These are phyloP conservation scores for Mycena rosella DNA, from an alignment of 768 basidiomycete genomes.

Conservation along the genomic window DNA sequence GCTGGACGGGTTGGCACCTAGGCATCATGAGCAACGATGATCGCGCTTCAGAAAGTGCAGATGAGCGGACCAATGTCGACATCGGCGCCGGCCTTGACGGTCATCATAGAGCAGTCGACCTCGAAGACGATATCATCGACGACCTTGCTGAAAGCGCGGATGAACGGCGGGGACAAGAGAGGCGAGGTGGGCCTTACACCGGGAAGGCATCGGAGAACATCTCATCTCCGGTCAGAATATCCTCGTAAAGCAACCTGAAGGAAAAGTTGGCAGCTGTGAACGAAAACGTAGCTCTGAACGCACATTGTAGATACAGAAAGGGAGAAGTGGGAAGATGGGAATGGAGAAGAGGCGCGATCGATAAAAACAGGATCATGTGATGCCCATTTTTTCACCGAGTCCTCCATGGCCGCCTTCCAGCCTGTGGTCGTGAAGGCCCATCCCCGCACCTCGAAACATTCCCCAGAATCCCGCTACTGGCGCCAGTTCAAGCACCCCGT, in stretches of 20 bases:
- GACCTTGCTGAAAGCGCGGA: constrained; percentile 66
- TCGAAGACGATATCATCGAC: constrained; percentile 88
- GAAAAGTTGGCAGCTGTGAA: no score
- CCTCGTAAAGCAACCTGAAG: constrained; percentile 82
- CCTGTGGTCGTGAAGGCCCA: constrained; percentile 77
- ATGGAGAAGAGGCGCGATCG: not conserved
- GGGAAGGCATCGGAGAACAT: constrained; percentile 96
- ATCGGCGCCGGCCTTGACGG: constrained; percentile 72
- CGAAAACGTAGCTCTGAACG: no score
- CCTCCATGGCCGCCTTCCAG: constrained; percentile 81
- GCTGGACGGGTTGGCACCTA: constrained; percentile 93
- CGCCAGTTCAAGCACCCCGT: constrained; percentile 90
- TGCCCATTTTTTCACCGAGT: not conserved
- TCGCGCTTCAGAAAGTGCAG: not conserved
- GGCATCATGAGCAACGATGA: constrained; percentile 5
- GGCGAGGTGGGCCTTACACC: constrained; percentile 58
- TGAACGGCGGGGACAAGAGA: not conserved
- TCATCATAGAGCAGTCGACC: constrained; percentile 83
- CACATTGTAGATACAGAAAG: constrained; percentile 18
- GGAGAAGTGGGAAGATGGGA: not conserved
- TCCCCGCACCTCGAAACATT: constrained; percentile 69
- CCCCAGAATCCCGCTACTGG: constrained; percentile 86
- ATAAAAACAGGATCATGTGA: no score
- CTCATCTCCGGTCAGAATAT: constrained; percentile 86
- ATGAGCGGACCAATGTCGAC: constrained; percentile 86